Evolutionary conservation across 768 basidiomycete species (phyloP).

Genomic region (Lyophyllum shimeji): DNA sequence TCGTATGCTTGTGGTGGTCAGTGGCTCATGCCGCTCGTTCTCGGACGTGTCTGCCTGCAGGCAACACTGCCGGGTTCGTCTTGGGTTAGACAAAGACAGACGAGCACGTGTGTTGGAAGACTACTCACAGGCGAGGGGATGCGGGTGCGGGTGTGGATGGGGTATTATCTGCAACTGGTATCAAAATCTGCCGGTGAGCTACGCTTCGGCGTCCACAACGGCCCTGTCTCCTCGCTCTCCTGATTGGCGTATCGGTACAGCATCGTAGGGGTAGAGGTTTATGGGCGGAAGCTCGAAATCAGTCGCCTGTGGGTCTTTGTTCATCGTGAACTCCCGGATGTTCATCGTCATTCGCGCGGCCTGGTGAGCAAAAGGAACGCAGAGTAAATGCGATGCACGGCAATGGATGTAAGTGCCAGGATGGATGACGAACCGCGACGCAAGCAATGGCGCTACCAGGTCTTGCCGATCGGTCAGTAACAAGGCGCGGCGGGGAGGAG

Average conservation of each 20-base stretch:
- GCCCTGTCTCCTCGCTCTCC: not conserved
- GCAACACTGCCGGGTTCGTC: too few relatives aligned
- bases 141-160: not conserved
- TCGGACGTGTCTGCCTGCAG: too few relatives aligned
- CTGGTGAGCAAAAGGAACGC: conserved; percentile 3
- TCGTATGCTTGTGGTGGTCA: too few relatives aligned
- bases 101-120: too few relatives aligned
- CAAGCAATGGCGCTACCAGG: conserved; percentile 19
- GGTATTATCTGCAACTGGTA: not conserved
- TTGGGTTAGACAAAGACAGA: too few relatives aligned
- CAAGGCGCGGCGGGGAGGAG: not conserved
- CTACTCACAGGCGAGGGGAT: too few relatives aligned
- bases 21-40: too few relatives aligned
- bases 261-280: not conserved
- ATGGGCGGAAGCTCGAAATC: conserved; percentile 1
- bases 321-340: conserved; percentile 18
- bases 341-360: conserved; percentile 27
- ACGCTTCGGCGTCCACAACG: not conserved
- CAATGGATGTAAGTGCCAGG: not conserved
- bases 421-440: conserved; percentile 12
- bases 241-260: too few relatives aligned
- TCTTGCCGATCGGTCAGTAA: not conserved
- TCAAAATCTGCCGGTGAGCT: not conserved
- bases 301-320: not conserved
- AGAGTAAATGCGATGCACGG: not conserved